Percentiles rank a stretch among this genome's conserved stretches.
Conservation (phyloP, 164 flowering plant species). For the Magnolia changhungtana region DNA sequence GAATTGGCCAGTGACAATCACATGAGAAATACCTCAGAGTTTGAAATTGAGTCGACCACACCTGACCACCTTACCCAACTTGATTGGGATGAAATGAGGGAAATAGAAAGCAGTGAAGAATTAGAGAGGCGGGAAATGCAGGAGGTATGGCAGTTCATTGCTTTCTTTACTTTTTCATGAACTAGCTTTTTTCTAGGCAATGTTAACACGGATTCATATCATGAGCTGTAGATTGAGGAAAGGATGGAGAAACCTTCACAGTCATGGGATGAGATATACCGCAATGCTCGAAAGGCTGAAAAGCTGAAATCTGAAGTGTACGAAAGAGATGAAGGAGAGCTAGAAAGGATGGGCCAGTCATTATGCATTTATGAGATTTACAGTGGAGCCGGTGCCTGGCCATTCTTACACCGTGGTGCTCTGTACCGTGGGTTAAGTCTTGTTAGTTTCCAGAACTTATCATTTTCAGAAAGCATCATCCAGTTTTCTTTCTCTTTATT, state of each 20-base stretch:
- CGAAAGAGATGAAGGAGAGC: slow-evolving; percentile 98
- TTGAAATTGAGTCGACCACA: slow-evolving; percentile 28
- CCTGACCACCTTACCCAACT: slow-evolving; percentile 40
- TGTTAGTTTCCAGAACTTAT: slow-evolving; percentile 48
- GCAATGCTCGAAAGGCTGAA: slow-evolving; percentile 76
- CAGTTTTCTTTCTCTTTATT: neutral
- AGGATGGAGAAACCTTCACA: slow-evolving; percentile 65
- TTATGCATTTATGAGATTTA: slow-evolving; percentile 92
- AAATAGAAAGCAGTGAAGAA: slow-evolving; percentile 69
- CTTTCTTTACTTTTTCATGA: neutral
- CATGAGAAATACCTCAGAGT: slow-evolving; percentile 28
- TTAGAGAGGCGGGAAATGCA: slow-evolving; percentile 67
- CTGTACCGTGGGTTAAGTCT: slow-evolving; percentile 95
- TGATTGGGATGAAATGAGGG: slow-evolving; percentile 65
- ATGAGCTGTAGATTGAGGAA: slow-evolving; percentile 60
- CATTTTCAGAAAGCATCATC: neutral
- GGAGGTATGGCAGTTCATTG: slow-evolving; percentile 49
- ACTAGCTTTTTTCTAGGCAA: neutral
- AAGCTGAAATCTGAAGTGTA: slow-evolving; percentile 72
- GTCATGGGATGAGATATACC: slow-evolving; percentile 86
- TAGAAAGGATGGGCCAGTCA: slow-evolving; percentile 91
- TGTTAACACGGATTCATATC: slow-evolving; percentile 18
- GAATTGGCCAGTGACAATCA: slow-evolving; percentile 24
- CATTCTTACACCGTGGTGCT: slow-evolving; percentile 90
- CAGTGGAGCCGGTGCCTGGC: slow-evolving; percentile 84